These are phyloP conservation scores for Flaveria brownii DNA, from an alignment of 129 eudicot species.

Conservation along the genomic window DNA sequence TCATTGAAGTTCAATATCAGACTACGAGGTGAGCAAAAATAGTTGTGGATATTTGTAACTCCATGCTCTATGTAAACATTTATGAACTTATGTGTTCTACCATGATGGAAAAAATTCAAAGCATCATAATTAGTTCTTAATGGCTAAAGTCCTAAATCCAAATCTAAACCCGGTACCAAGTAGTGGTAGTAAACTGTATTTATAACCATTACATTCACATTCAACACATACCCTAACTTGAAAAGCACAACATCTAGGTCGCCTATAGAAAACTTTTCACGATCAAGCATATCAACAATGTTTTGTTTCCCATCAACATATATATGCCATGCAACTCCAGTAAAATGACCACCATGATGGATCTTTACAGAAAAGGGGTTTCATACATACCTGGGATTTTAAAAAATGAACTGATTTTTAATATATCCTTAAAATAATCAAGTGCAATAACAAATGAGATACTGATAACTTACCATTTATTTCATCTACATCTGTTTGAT, in stretches of 20 bases:
- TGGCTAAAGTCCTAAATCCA: not conserved
- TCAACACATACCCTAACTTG: not conserved
- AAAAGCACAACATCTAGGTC: not conserved
- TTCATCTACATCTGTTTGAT: not conserved
- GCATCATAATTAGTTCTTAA: too few relatives aligned
- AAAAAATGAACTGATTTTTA: too few relatives aligned
- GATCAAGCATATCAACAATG: not conserved
- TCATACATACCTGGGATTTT: not conserved
- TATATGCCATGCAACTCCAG: not conserved
- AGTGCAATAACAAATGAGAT: too few relatives aligned
- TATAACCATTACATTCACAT: too few relatives aligned
- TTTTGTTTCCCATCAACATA: not conserved
- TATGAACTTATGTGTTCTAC: not conserved
- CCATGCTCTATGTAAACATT: not conserved
- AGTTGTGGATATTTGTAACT: not conserved
- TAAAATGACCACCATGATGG: not conserved
- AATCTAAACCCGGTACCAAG: not conserved
- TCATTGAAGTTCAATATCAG: too few relatives aligned
- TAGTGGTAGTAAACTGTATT: not conserved
- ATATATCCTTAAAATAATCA: too few relatives aligned
- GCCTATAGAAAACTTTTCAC: not conserved
- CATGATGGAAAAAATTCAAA: too few relatives aligned
- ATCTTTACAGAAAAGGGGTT: not conserved
- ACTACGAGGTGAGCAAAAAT: not conserved
- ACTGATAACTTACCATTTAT: not conserved